Base-by-base conservation (phyloP, 768 basidiomycete species). In the Sarcodon aspratus region DNA sequence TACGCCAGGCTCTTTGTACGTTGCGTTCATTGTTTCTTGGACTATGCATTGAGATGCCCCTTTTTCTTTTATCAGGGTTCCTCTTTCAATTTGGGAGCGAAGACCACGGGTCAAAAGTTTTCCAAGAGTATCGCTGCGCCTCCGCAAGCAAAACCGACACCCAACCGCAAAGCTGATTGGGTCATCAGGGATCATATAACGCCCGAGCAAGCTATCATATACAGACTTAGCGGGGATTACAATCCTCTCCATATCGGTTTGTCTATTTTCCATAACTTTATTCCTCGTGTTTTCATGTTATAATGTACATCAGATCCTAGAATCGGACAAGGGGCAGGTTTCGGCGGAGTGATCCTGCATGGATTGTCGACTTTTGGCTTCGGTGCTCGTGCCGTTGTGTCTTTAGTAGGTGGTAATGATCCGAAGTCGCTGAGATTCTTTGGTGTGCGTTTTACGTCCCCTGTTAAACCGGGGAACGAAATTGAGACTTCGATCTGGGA, bases 291-390 rank as follows among this genome's bases (percentile, higher is more conserved):
- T 46, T 10, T 45, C 35, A 36, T 79, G 73, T 51, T 76, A 84
- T 62, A 79, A 79, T 55, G 80, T 81, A 52, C 54, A 69, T 59
- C 3, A 85, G 89, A 92, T 67, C 86, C 89, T 1, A 62, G 58
- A 11, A 78, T 87, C 36, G 90, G 88, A n/a, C 61, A 78, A 54
- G 71, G 69, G 7, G 71, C 80, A 13, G 87, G 88, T 9, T 92
- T 94, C 57, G 86, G 86, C 2, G 90, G 82, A 44, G 79, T 83
- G 35, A 91, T 94, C 57, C 73, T 93, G 3, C 90, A 94, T 59
- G 90, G 90, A 31, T 72, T 93, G 21, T 81, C 84, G 15, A 78
- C 83, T 0, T 92, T 76, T 60, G 90, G 90, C 9, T 90, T 90
- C 59, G 84, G 73, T 7, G 91, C 86, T 3, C 80, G 89, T 38